Conservation (phyloP, 2,329 filamentous ascomycete species). For the Aciculosporium take region DNA sequence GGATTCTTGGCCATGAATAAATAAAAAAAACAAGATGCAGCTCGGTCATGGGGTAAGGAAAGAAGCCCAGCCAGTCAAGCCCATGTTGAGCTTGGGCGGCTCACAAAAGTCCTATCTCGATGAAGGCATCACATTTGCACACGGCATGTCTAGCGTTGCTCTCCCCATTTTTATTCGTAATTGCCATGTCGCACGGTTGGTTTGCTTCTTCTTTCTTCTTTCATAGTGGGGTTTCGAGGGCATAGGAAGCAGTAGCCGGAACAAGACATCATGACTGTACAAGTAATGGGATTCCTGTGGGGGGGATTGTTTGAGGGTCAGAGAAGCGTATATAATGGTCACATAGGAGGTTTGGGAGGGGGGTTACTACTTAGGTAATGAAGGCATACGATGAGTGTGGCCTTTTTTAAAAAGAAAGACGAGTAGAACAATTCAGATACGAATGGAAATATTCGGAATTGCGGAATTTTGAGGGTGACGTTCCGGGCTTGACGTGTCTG, state of each 20-base stretch:
- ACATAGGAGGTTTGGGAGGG: conserved; percentile 3
- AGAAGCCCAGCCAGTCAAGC: background rate
- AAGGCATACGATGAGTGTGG: background rate
- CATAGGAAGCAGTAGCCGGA: conserved; percentile 2
- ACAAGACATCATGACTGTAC: background rate
- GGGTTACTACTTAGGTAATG: conserved; percentile 1
- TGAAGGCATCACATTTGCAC: conserved; percentile 9
- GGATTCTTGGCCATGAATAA: background rate
- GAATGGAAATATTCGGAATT: no score
- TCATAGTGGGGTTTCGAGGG: background rate
- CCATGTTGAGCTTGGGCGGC: background rate
- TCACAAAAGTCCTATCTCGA: background rate
- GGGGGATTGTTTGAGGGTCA: background rate
- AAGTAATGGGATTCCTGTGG: background rate
- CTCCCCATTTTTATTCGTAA: background rate
- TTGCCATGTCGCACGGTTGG: background rate
- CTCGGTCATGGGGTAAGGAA: background rate
- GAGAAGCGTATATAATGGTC: conserved; percentile 5
- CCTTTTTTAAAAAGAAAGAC: background rate
- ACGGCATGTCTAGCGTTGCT: conserved; percentile 10
- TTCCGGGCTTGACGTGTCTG: no score
- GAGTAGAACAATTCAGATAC: no score
- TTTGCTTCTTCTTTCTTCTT: background rate
- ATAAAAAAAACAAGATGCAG: background rate
- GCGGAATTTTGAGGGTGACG: no score